Evolutionary conservation across 2,329 filamentous ascomycete genomes (phyloP).

Genomic region (Colletotrichum endophyticum): DNA sequence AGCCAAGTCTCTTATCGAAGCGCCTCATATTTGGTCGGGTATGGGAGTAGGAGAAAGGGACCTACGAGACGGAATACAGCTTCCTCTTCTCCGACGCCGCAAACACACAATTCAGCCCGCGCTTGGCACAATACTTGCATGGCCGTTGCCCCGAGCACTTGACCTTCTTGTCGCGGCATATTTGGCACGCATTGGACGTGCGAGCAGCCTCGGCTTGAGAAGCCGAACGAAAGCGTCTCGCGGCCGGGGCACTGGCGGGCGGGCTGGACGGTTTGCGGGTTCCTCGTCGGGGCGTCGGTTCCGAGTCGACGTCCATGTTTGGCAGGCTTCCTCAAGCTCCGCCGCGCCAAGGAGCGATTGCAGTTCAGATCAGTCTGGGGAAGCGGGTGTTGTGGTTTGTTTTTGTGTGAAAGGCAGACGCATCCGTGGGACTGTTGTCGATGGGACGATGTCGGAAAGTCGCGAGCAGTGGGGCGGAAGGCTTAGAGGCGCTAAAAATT

Average conservation of each 20-base stretch:
- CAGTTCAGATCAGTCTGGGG: not conserved
- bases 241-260: not conserved
- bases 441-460: not conserved
- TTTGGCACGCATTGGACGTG: not conserved
- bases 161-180: constrained; percentile 14
- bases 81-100: constrained; percentile 3
- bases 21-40: not conserved
- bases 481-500: not conserved
- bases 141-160: constrained; percentile 14
- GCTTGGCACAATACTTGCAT: constrained; percentile 15
- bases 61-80: constrained; percentile 11
- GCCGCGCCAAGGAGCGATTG: not conserved
- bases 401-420: not conserved
- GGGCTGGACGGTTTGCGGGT: not conserved
- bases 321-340: not conserved
- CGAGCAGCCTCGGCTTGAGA: constrained; percentile 10
- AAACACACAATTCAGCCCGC: not conserved
- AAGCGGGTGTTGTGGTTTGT: not conserved
- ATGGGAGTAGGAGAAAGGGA: not conserved
- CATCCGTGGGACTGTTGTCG: not conserved
- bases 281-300: not conserved
- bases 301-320: not conserved
- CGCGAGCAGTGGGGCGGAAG: not conserved
- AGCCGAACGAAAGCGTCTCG: constrained; percentile 5
- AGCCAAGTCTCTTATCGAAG: not conserved